phyloP scores from a whole-genome alignment of 2,329 filamentous ascomycete species.

The Dothistroma pini region DNA sequence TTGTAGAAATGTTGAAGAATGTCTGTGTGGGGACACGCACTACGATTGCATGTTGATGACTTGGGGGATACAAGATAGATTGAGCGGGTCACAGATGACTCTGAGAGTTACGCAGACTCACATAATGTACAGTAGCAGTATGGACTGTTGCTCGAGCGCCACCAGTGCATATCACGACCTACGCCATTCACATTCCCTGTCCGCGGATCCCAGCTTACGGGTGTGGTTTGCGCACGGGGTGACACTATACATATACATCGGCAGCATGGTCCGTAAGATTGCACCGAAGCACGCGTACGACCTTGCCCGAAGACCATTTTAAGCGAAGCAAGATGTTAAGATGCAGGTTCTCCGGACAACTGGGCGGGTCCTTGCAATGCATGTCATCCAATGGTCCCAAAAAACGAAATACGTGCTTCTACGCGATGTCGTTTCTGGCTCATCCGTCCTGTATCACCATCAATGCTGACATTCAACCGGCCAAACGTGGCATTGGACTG shows the following conservation, averaged over 20 bases:
- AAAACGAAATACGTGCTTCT: not conserved
- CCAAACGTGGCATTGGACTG: not conserved
- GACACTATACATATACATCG: too few species aligned
- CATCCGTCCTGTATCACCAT: not conserved
- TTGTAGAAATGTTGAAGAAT: slow-evolving; percentile 24
- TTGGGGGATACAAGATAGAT: not conserved
- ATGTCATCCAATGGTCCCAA: not conserved
- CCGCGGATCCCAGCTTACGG: too few species aligned
- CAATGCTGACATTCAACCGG: not conserved
- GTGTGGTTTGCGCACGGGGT: too few species aligned
- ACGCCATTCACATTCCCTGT: too few species aligned
- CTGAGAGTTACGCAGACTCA: not conserved
- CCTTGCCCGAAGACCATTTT: too few species aligned
- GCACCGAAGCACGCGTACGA: too few species aligned
- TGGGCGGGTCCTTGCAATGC: not conserved
- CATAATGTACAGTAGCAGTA: not conserved
- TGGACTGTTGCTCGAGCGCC: too few species aligned
- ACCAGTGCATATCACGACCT: too few species aligned
- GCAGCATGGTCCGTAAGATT: too few species aligned
- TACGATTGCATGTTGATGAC: not conserved
- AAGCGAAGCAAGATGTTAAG: too few species aligned
- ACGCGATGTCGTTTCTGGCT: not conserved
- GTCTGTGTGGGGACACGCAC: not conserved
- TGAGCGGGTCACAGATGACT: not conserved
- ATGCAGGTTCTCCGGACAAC: not conserved